A percentile compares a stretch with the other conserved stretches of the same genome.
These are phyloP conservation scores for Orobanche coerulescens DNA, from an alignment of 257 asterid species.

Conservation along the genomic window DNA sequence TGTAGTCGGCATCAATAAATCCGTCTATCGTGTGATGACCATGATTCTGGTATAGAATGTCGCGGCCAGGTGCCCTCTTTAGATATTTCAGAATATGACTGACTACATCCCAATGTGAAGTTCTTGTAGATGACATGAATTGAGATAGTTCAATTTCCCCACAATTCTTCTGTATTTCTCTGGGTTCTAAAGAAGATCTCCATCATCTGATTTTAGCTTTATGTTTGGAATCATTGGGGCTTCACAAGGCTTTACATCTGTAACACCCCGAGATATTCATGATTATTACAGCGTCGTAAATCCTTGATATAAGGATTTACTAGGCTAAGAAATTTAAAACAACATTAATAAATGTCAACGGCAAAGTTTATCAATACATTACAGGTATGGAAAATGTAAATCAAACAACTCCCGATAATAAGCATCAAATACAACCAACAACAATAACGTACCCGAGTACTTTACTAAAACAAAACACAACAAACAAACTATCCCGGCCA, in stretches of 20 bases:
- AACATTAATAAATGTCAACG: too few species aligned
- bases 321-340: too few species aligned
- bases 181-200: not conserved
- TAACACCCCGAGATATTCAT: too few species aligned
- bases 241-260: not conserved
- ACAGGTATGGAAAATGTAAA: too few species aligned
- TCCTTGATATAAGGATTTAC: too few species aligned
- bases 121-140: slow-evolving; percentile 1
- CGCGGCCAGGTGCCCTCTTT: not conserved
- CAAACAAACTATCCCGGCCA: too few species aligned
- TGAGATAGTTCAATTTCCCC: not conserved
- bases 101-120: not conserved
- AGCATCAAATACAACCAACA: too few species aligned
- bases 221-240: slow-evolving; percentile 2
- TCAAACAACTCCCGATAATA: too few species aligned
- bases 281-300: too few species aligned
- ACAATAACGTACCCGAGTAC: too few species aligned
- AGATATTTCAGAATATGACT: not conserved
- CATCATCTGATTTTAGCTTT: not conserved
- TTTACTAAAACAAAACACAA: too few species aligned
- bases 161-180: not conserved
- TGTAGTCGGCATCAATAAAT: not conserved
- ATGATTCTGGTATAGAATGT: not conserved
- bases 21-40: not conserved
- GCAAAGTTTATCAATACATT: too few species aligned